Base-by-base conservation (phyloP, 164 flowering plant genomes). In the Tetracentron sinense region DNA sequence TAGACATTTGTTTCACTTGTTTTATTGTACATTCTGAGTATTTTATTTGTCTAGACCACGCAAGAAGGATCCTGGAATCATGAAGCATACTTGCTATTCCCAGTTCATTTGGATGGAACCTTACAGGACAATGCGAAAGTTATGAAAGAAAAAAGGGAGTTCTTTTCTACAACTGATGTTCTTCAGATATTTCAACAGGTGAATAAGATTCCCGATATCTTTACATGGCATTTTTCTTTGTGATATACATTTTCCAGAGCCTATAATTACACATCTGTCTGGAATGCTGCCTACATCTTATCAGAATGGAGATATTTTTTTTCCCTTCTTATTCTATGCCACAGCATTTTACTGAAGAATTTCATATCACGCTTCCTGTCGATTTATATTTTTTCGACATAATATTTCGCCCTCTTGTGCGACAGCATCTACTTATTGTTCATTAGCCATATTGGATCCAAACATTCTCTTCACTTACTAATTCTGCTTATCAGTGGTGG, bases 91-190 rank as follows among this genome's bases (percentile, higher is more conserved):
- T 74, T 93, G 78, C 66, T 93, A 56, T 93, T 93, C 78, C 98
- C 98, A 21, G 96, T 90, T 64, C 96, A 93, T 79, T 71, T 90
- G 82, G 97, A 90, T 81, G 98, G 97, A 67, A 93, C 98, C n/a
- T 76, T 93, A 59, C 69, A 84, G 51, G 97, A 93, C 80, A 82
- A 82, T 75, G 69, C 91, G 58, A 82, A 74, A 46, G 65, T 79
- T 29, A 89, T 84, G 98, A 85, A 83, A 73, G 78, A 70, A 25
- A 90, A 85, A 69, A 87, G 89, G 65, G 97, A 93, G 63, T 84
- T 75, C 76, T 89, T 78, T 75, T 83, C 97, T n/a, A 90, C 96
- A 25, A 66, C 77, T 33, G 83, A 82, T 71, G 96, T 90, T 79
- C 96, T 93, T 73, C 88, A 87, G 69, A 89, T 93, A 72, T 90